Conservation (phyloP, 2,329 filamentous ascomycete genomes). For the Cercospora sesami region DNA sequence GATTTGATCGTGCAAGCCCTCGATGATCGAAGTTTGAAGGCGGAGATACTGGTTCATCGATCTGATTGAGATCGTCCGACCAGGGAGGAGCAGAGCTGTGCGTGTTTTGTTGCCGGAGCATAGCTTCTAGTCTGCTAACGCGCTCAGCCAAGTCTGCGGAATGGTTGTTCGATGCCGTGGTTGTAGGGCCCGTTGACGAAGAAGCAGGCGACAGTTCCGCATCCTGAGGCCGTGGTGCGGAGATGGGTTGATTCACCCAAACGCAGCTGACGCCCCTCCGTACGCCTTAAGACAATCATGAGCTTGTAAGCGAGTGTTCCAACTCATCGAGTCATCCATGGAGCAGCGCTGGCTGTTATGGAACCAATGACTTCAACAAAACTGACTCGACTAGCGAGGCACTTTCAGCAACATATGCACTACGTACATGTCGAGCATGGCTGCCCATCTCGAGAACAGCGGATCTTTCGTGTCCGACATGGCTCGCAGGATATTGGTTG, state of each 20-base stretch:
- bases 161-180: not conserved
- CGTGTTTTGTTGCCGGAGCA: not conserved
- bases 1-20: not conserved
- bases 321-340: not conserved
- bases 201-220: not conserved
- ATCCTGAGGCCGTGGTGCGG: not conserved
- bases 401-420: not conserved
- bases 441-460: constrained; percentile 6
- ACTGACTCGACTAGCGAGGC: not conserved
- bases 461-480: constrained; percentile 9
- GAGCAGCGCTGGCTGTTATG: not conserved
- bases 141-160: not conserved
- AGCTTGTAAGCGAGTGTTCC: not conserved
- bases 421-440: constrained; percentile 6
- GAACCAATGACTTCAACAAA: not conserved
- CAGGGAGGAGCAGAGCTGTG: not conserved
- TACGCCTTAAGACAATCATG: not conserved
- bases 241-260: not conserved
- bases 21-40: not conserved
- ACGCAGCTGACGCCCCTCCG: not conserved
- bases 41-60: not conserved
- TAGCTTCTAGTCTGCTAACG: not conserved
- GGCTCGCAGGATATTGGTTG: constrained; percentile 10
- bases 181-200: not conserved
- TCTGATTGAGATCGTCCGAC: not conserved